Base-by-base conservation (phyloP, 352 stramenopile genomes). In the Globisporangium mamillatum region DNA sequence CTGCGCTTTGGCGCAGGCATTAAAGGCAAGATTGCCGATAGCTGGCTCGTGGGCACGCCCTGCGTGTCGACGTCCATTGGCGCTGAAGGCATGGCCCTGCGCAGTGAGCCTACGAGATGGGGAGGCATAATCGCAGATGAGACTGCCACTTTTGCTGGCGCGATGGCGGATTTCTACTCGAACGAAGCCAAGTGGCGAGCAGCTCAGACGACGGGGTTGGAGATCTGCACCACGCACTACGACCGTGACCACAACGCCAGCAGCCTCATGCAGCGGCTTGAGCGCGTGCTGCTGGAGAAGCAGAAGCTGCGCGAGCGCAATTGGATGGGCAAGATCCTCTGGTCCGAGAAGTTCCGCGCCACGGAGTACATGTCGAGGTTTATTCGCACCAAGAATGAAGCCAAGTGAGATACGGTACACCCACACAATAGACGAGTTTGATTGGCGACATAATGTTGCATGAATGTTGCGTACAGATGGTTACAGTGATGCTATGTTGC, bases 21-120 rank as follows among this genome's bases (percentile, higher is more conserved):
- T 68, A 98, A 98, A 72, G 95, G 95, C 24, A 98, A 98, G 73
- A 97, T 98, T 65, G 81, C 94, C 2, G 93, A 98, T 70, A 91
- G 90, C 69, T 98, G 95, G 95, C 87, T 84, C 38, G 84, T 84
- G 62, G 92, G 93, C 4, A 95, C 91, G 46, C 95, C 95, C 1
- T 97, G 95, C 16, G 86, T 98, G 4, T 88, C 88, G 4, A 98
- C 93, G 9, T 83, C 82, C 0, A 87, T 98, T 53, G 95, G 94
- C 3, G 79, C 86, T 1, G 95, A 98, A 67, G 93, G 92, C 9
- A 97, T 97, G 79, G 18, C 70, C 32, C 68, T 63, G 8, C 12
- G 6, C 4, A 50, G 16, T n/a, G 41, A 50, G 41, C 41, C 41
- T n/a, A 50, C 18, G 12, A 55, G n/a, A 24, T 94, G 86, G 83